Percentiles rank a stretch among this genome's conserved stretches.
phyloP scores from a whole-genome alignment of 257 asterid species.

The Nicotiana tomentosiformis region DNA sequence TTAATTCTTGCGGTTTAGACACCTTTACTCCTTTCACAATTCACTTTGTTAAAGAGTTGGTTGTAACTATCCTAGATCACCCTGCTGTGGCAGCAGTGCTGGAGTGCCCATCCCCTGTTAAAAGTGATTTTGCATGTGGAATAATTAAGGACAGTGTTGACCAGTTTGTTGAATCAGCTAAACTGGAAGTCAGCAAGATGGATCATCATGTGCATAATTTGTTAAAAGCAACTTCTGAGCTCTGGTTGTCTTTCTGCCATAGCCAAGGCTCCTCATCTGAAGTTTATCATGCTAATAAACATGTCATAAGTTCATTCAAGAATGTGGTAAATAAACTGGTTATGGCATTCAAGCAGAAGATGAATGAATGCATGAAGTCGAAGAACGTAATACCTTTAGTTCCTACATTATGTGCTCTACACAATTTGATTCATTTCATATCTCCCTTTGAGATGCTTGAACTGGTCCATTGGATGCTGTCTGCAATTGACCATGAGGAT shows the following conservation, averaged over 20 bases:
- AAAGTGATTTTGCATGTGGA: slow-evolving; percentile 35
- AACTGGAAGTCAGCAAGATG: slow-evolving; percentile 38
- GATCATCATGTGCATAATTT: slow-evolving; percentile 60
- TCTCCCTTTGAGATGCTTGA: slow-evolving; percentile 32
- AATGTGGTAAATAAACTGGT: slow-evolving; percentile 47
- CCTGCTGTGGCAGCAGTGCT: slow-evolving; percentile 54
- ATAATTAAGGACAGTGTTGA: slow-evolving; percentile 39
- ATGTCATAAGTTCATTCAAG: slow-evolving; percentile 39
- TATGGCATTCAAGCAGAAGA: slow-evolving; percentile 45
- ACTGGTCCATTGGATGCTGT: slow-evolving; percentile 55
- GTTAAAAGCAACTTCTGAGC: slow-evolving; percentile 47
- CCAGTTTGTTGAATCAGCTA: slow-evolving; percentile 38
- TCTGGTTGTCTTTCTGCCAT: slow-evolving; percentile 29
- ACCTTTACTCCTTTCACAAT: slow-evolving; percentile 23
- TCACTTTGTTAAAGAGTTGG: slow-evolving; percentile 44
- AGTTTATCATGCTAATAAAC: slow-evolving; percentile 28
- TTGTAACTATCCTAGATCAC: slow-evolving; percentile 51
- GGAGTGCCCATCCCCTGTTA: slow-evolving; percentile 46
- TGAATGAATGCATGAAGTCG: slow-evolving; percentile 45
- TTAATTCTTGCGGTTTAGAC: slow-evolving; percentile 21
- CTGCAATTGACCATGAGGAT: slow-evolving; percentile 41
- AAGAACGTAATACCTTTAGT: slow-evolving; percentile 42
- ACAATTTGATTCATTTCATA: slow-evolving; percentile 19
- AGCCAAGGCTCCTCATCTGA: slow-evolving; percentile 25
- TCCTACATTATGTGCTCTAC: slow-evolving; percentile 28